Base-by-base conservation (phyloP, 1,284 basidiomycete species). In the Trichosporon faecale region DNA sequence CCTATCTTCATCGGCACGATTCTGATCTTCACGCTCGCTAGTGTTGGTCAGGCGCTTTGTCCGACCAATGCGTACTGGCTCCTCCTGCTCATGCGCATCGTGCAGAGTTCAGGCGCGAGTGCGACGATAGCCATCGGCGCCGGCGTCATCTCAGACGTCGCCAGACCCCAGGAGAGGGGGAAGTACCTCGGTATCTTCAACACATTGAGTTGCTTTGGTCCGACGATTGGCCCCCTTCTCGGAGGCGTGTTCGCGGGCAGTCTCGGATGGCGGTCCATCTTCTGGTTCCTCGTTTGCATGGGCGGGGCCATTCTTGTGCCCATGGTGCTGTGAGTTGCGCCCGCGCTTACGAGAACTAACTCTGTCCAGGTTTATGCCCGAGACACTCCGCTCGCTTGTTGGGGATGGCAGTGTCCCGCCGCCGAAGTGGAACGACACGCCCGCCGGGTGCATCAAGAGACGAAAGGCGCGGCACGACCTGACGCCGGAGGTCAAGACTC, bases 1-100 rank as follows among this genome's bases (percentile, higher is more conserved):
- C 79, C 81, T 12, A 68, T 81, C 14, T 81, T 76, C 74, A 74
- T 82, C 65, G 52, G 72, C 3, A 76, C 74, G 18, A 72, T 81
- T 2, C 3, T 69, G 3, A 73, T 82, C 44, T 82, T 79, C 69
- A 70, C 77, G 7, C 64, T 75, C 3, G 72, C 77, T 1, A 78
- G 77, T 64, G 69, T 81, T 21, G 80, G 78, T 7, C 73, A 78
- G 0, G 81, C 81, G 0, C 67, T 80, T 23, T 78, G 76, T 44
- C 81, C 81, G 0, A 79, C 77, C 0, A 73, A 75, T 14, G 78
- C 75, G 9, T 82, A 77, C 66, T 80, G 78, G 77, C 75, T 79
- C 0, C 73, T 82, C 11, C 71, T 81, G 61, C 55, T 80, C 12
- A 74, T 81, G 67, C 74, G 81, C 12, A 75, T 77, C 40, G 49